These are phyloP conservation scores for Podaxis carcinomalis DNA, from an alignment of 768 basidiomycete genomes.

Conservation along the genomic window DNA sequence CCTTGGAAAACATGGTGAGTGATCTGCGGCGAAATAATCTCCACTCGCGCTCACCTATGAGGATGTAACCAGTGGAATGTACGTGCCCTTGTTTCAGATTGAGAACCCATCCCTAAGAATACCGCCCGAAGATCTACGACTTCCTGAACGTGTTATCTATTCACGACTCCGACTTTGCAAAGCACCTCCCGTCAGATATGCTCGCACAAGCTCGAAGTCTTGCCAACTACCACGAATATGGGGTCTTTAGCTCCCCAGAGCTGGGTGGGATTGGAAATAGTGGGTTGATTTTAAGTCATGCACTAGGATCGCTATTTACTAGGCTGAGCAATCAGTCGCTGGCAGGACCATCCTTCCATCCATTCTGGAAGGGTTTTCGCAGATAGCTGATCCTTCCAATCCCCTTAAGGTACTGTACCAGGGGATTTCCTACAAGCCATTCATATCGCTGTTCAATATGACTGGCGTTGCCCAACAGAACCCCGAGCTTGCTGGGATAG, in stretches of 20 bases:
- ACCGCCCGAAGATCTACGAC: constrained; percentile 49
- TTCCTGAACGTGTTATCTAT: constrained; percentile 72
- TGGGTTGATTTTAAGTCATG: constrained; percentile 19
- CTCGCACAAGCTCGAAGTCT: constrained; percentile 54
- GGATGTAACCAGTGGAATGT: constrained; percentile 6
- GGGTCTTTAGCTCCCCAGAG: constrained; percentile 53
- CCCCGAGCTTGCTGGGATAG: constrained; percentile 54
- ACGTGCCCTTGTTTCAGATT: not conserved
- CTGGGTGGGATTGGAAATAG: constrained; percentile 64
- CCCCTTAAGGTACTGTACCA: constrained; percentile 56
- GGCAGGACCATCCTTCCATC: constrained; percentile 60
- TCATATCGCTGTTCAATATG: constrained; percentile 76
- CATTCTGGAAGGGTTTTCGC: constrained; percentile 48
- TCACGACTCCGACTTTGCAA: constrained; percentile 55
- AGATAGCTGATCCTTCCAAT: constrained; percentile 44
- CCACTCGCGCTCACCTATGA: not conserved
- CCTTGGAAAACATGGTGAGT: constrained; percentile 56
- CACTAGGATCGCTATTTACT: not conserved
- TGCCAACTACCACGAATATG: constrained; percentile 72
- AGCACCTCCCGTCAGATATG: constrained; percentile 40
- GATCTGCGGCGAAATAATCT: not conserved
- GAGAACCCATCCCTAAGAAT: constrained; percentile 18
- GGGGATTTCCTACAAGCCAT: constrained; percentile 72
- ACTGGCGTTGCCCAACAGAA: constrained; percentile 49
- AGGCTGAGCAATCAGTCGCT: constrained; percentile 45